These are phyloP conservation scores for Aspergillus ellipticus DNA, from an alignment of 495 filamentous ascomycete species.

Conservation along the genomic window DNA sequence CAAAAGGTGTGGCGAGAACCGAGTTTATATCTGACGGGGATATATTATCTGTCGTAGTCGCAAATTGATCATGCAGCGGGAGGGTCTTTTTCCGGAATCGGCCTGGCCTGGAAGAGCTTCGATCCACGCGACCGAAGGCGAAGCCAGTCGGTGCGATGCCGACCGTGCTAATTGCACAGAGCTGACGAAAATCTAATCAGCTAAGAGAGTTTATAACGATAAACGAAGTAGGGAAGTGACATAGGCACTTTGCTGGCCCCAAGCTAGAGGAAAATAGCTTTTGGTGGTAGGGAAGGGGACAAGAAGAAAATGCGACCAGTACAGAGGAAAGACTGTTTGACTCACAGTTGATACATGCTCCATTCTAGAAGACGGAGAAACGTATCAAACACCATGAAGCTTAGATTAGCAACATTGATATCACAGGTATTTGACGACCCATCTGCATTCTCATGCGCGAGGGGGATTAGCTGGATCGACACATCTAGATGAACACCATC, in stretches of 20 bases:
- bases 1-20: conserved; percentile 21
- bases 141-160: conserved; percentile 63
- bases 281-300: neutral
- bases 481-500: conserved; percentile 15
- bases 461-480: conserved; percentile 17
- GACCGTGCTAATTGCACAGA: conserved; percentile 69
- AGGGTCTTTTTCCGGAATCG: conserved; percentile 29
- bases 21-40: conserved; percentile 25
- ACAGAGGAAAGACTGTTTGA: conserved; percentile 3
- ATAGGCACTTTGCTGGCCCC: neutral
- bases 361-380: conserved; percentile 37
- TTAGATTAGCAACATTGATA: conserved; percentile 36
- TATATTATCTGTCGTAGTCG: conserved; percentile 14
- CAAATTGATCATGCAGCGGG: conserved; percentile 20
- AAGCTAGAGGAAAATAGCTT: neutral
- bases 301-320: neutral
- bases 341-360: conserved; percentile 49
- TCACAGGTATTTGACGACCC: conserved; percentile 35
- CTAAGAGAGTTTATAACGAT: neutral
- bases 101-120: conserved; percentile 24
- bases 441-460: conserved; percentile 32
- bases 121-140: conserved; percentile 57
- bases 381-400: conserved; percentile 37
- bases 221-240: neutral
- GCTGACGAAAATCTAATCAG: conserved; percentile 33